Evolutionary conservation across 768 basidiomycete genomes (phyloP), one percentile per base, ranked within the genome.

Genomic region (Suillus decipiens): DNA sequence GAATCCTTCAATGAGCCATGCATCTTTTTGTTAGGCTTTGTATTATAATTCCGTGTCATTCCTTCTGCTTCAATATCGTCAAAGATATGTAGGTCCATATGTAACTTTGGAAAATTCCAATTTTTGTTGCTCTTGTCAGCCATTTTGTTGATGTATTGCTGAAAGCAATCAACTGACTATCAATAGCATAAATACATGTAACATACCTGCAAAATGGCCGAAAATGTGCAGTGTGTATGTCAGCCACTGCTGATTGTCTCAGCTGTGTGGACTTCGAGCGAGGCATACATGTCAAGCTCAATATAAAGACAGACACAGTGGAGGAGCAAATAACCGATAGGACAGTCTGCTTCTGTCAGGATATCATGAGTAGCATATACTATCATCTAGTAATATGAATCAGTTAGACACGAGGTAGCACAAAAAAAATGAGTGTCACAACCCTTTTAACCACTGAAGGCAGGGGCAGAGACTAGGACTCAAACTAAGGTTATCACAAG

Each of bases 61-160:
- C 79, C 79, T 53, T 78, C 78, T 2, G 24, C 37, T 48, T 60
- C 22, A 22, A 80, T 77, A 42, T 78, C 72, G 6, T 68, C 60
- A 34, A 78, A 75, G 0, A 73, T 28, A 63, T 80, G 78, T 8
- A 55, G 22, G 17, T 76, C 70, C 1, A 63, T 62, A 41, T 80
- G 77, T 0, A 66, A 48, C 62, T 79, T 79, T 0, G 72, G 75
- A 45, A 77, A 77, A 36, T 75, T 67, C 71, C 73, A 76, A 24
- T n/a, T n/a, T 41, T 42, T 42, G 41, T 42, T 2, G 7, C 41
- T 42, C 41, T 42, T 7, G 0, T 42, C 7, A 2, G 41, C 17
- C 2, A 0, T 42, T 17, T 42, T 42, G 6, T 42, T 17, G 17
- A 42, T 42, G 2, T 42, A 42, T 42, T 42, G 41, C 41, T 42